Evolutionary conservation across 768 basidiomycete species (phyloP).

Genomic region (Pulveroboletus frians): DNA sequence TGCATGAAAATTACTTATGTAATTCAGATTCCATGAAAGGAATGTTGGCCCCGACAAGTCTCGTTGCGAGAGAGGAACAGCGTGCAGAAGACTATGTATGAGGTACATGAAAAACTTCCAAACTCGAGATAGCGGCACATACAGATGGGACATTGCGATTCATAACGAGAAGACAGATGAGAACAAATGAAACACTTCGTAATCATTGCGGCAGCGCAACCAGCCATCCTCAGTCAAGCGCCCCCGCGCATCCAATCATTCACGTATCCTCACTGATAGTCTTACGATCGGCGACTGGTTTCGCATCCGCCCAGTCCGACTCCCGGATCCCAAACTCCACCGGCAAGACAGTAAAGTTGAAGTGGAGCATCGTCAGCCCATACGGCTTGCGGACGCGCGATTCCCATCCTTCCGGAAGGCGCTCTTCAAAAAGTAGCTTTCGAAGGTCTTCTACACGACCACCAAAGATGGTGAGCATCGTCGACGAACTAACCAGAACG

Average conservation of each 20-base stretch:
- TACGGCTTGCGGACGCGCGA: conserved; percentile 45
- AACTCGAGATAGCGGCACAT: background rate
- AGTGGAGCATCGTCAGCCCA: conserved; percentile 54
- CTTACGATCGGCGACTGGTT: background rate
- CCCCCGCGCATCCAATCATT: background rate
- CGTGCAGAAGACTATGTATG: background rate
- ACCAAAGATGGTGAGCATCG: conserved; percentile 64
- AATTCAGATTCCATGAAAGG: no score
- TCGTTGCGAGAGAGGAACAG: background rate
- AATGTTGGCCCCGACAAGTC: background rate
- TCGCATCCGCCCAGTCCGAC: conserved; percentile 19
- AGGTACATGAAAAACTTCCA: background rate
- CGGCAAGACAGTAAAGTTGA: conserved; percentile 41
- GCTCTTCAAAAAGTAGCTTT: conserved; percentile 57
- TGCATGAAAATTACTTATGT: no score
- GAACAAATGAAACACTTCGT: background rate
- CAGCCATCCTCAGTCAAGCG: background rate
- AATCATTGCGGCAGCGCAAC: background rate
- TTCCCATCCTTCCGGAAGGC: conserved; percentile 70
- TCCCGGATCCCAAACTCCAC: conserved; percentile 20
- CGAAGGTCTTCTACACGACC: conserved; percentile 55
- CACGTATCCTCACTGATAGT: background rate
- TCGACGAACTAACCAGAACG: conserved; percentile 47
- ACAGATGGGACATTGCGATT: background rate
- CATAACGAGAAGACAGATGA: background rate